phyloP scores from a whole-genome alignment of 257 asterid species.

The Orobanche coerulescens region DNA sequence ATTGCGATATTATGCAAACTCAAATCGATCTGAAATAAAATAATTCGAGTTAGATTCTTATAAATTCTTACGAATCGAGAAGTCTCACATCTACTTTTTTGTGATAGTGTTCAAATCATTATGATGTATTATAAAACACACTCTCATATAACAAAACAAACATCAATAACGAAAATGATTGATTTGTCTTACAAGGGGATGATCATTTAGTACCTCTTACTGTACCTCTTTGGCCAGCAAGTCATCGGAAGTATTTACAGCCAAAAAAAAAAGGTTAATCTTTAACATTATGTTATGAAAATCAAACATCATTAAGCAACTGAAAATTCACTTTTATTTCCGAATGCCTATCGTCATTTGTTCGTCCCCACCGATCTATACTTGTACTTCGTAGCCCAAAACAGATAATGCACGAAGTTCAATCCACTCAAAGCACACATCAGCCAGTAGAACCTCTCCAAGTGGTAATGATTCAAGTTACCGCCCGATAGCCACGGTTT shows the following conservation, averaged over 20 bases:
- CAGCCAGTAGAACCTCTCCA: constrained; percentile 86
- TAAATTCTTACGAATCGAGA: too few species aligned
- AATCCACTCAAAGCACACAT: constrained; percentile 67
- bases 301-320: too few species aligned
- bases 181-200: neutral
- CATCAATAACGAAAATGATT: too few species aligned
- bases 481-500: constrained; percentile 63
- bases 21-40: too few species aligned
- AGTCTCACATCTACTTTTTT: too few species aligned
- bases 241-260: constrained; percentile 35
- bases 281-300: neutral
- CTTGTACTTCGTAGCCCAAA: constrained; percentile 72
- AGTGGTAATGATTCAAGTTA: constrained; percentile 52
- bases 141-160: too few species aligned
- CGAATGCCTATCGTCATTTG: neutral
- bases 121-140: too few species aligned
- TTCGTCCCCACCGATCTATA: constrained; percentile 34
- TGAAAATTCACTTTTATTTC: too few species aligned
- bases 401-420: constrained; percentile 71
- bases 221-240: constrained; percentile 24
- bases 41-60: too few species aligned
- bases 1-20: too few species aligned
- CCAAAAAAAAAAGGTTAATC: neutral
- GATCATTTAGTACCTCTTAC: constrained; percentile 13
- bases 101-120: too few species aligned